Evolutionary conservation across 2,329 filamentous ascomycete species (phyloP).

Genomic region (Teratosphaeria zuluensis): DNA sequence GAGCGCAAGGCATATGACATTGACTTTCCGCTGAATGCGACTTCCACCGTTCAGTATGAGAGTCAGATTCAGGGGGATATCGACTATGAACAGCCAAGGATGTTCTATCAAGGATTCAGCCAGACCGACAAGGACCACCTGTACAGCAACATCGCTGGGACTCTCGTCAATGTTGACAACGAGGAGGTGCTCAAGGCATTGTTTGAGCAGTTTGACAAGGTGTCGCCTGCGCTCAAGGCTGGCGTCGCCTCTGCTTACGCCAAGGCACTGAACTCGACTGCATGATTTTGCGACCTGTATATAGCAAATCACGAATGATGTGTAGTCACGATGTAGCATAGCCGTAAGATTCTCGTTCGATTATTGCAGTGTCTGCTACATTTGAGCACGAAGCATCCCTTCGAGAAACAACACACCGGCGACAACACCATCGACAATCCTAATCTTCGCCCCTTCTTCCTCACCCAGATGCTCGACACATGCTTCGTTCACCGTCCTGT

Average conservation of each 20-base stretch:
- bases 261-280: background rate
- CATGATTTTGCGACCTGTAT: background rate
- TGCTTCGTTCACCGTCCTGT: constrained; percentile 62
- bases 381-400: constrained; percentile 32
- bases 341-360: background rate
- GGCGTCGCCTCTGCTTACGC: background rate
- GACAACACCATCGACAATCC: constrained; percentile 71
- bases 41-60: constrained; percentile 13
- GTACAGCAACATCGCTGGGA: constrained; percentile 21
- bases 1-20: constrained; percentile 13
- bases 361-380: background rate
- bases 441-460: constrained; percentile 48
- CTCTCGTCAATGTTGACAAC: constrained; percentile 19
- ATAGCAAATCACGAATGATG: background rate
- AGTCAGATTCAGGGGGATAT: constrained; percentile 17
- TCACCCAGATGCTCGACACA: constrained; percentile 55
- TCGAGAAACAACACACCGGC: constrained; percentile 57
- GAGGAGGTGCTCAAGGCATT: constrained; percentile 14
- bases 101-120: constrained; percentile 19
- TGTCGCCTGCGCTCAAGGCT: background rate
- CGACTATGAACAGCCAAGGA: constrained; percentile 21
- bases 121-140: constrained; percentile 17
- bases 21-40: constrained; percentile 11
- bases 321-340: background rate
- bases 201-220: constrained; percentile 13